Evolutionary conservation across 1,284 basidiomycete genomes (phyloP), one percentile per base, ranked within the genome.

Genomic region (Jaminaea rosea): DNA sequence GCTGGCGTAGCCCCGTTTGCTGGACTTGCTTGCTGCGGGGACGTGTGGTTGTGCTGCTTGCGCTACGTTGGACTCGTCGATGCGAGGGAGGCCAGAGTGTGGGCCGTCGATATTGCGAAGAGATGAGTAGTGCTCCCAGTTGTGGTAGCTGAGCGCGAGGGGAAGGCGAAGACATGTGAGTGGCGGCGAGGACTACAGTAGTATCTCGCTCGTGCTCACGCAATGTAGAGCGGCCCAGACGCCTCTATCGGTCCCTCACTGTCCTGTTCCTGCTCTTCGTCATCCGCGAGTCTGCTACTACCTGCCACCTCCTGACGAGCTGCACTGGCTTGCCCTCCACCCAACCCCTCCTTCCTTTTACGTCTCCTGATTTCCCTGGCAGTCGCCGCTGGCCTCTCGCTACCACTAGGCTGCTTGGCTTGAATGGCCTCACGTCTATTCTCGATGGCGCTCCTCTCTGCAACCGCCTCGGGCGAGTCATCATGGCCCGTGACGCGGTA

Each of bases 111-210:
- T 76, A 72, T 87, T 90, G 34, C 88, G 84, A 48, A 92, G 85
- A 19, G 86, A 88, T n/a, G 87, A 89, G 70, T 91, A 92, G 73
- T 92, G 89, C 69, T 92, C 87, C 87, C 87, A 91, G 65, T 88
- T 87, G 68, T 91, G 86, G 69, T 90, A 90, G 28, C 86, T 87
- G 64, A 26, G 45, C 19, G 17, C 21, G 36, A 37, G 36, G 7
- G n/a, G n/a, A n/a, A n/a, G 15, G 39, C 13, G 37, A 13, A 23
- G 19, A 42, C 7, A 13, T 15, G 37, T 24, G 24, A 42, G 4
- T 23, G 13, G 23, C 13, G 11, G 3, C 4, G 39, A 17, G 5
- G 6, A 4, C 39, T 3, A 31, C 26, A 23, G 23, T 36, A 51
- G n/a, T n/a, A n/a, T n/a, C n/a, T n/a, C n/a, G n/a, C n/a, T n/a